phyloP scores from a whole-genome alignment of 2,329 filamentous ascomycete species.

The Curvularia sp. region DNA sequence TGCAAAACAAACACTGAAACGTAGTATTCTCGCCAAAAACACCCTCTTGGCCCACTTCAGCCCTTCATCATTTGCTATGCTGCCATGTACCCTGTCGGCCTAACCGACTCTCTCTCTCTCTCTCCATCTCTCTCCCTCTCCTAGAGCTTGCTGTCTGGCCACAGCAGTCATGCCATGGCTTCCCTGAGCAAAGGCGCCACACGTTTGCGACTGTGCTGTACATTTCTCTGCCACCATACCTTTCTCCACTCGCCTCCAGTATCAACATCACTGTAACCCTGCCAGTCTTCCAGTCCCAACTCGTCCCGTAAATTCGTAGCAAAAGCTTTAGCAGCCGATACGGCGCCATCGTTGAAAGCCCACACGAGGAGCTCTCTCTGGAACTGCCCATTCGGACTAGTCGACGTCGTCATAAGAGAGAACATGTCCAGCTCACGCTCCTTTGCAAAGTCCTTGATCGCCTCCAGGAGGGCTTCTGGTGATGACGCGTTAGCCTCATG shows the following conservation, averaged over 20 bases:
- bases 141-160: slow-evolving; percentile 12
- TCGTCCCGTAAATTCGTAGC: slow-evolving; percentile 53
- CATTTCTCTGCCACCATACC: slow-evolving; percentile 71
- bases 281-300: slow-evolving; percentile 65
- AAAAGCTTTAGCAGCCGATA: slow-evolving; percentile 64
- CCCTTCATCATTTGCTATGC: neutral
- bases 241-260: slow-evolving; percentile 58
- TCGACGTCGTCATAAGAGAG: slow-evolving; percentile 73
- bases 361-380: slow-evolving; percentile 73
- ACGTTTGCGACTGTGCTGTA: slow-evolving; percentile 68
- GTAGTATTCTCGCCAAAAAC: neutral
- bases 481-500: slow-evolving; percentile 42
- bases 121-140: no score
- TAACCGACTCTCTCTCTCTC: no score
- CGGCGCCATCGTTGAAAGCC: slow-evolving; percentile 62
- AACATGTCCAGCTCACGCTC: slow-evolving; percentile 68
- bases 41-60: neutral
- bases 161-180: slow-evolving; percentile 40
- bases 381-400: slow-evolving; percentile 62
- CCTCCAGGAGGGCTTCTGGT: slow-evolving; percentile 55
- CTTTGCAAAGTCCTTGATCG: slow-evolving; percentile 61
- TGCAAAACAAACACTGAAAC: slow-evolving; percentile 17
- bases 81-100: slow-evolving; percentile 1
- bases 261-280: slow-evolving; percentile 57
- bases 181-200: slow-evolving; percentile 66